Evolutionary conservation across 495 filamentous ascomycete genomes (phyloP).

Genomic region (Aspergillus panamensis): DNA sequence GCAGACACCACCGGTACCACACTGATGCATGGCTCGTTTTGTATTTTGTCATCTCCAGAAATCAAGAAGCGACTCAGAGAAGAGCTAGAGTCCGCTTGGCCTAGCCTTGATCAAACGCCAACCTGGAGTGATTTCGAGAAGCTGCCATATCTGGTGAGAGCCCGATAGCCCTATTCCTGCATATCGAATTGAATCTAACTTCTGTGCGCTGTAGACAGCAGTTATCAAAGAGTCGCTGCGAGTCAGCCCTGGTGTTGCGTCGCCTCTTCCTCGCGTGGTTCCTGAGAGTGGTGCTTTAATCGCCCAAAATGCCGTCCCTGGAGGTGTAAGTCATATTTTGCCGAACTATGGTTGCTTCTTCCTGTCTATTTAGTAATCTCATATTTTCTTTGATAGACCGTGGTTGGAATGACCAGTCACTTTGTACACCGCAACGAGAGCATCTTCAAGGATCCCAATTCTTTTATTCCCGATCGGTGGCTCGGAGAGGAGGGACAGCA

Average conservation of each 20-base stretch:
- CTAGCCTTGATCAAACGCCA: neutral
- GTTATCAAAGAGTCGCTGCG: slow-evolving; percentile 14
- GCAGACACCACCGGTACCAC: slow-evolving; percentile 8
- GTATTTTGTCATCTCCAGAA: neutral
- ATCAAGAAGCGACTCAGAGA: neutral
- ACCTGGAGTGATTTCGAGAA: slow-evolving; percentile 4
- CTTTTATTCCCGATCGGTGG: slow-evolving; percentile 10
- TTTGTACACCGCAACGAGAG: slow-evolving; percentile 8
- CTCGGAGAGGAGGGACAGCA: slow-evolving; percentile 2
- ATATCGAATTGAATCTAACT: neutral
- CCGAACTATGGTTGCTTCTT: neutral
- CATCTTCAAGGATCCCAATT: slow-evolving; percentile 1
- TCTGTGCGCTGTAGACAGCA: neutral
- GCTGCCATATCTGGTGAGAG: slow-evolving; percentile 9
- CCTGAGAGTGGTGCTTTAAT: slow-evolving; percentile 4
- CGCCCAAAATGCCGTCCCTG: neutral
- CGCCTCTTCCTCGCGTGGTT: slow-evolving; percentile 9
- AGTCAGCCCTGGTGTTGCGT: slow-evolving; percentile 9
- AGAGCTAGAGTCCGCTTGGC: slow-evolving; percentile 1
- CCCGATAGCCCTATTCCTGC: too few species aligned
- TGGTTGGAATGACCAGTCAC: slow-evolving; percentile 10
- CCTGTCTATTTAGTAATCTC: neutral
- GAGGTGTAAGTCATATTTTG: slow-evolving; percentile 5
- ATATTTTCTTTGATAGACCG: neutral
- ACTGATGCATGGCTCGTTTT: slow-evolving; percentile 12